Percentiles rank a stretch among this genome's conserved stretches.
Evolutionary conservation across 441 rosid species (phyloP).

Genomic region (Populus hybrid): DNA sequence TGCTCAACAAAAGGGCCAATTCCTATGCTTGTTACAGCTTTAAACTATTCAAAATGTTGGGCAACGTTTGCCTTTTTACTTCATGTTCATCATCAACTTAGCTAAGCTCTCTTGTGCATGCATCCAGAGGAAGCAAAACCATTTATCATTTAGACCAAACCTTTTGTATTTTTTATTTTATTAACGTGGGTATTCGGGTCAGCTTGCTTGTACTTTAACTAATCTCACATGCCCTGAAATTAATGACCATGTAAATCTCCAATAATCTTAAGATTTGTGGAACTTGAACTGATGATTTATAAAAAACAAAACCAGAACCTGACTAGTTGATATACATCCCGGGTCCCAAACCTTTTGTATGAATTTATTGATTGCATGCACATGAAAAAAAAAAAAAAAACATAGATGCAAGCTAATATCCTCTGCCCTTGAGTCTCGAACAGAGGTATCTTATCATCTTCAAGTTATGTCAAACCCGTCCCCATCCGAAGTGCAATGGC

Average conservation of each 20-base stretch:
- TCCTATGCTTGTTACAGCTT: background rate
- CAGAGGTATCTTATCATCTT: background rate
- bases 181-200: accelerated
- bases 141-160: background rate
- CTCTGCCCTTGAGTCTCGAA: background rate
- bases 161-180: no score
- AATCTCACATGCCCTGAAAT: accelerated
- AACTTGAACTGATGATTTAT: no score
- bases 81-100: background rate
- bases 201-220: accelerated
- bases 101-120: background rate
- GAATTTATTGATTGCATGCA: no score
- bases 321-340: no score
- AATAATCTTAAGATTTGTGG: accelerated
- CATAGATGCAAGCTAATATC: background rate
- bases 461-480: background rate
- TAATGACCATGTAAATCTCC: accelerated
- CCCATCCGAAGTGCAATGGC: background rate
- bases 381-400: background rate
- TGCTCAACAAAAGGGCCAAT: background rate
- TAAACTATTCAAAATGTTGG: background rate
- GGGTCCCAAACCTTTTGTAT: no score
- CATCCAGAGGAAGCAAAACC: background rate
- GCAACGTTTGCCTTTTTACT: background rate
- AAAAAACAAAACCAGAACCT: accelerated